Evolutionary conservation across 73 alveolate species (phyloP), one percentile per base, ranked within the genome.

Genomic region (Stentor roeselii): DNA sequence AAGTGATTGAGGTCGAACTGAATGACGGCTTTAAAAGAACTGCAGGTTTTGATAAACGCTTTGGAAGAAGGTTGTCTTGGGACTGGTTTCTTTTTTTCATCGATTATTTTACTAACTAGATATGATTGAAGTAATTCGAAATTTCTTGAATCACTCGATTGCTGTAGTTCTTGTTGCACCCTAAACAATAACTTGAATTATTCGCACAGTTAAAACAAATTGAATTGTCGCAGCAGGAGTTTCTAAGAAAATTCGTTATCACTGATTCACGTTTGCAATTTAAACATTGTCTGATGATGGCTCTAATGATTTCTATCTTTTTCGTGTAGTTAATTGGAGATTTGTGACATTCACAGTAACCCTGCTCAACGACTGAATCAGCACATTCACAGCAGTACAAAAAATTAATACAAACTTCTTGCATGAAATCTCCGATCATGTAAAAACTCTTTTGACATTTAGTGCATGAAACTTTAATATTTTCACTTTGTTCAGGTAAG

Each of bases 1-100:
- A 35, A 15, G 82, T 67, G n/a, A 32, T 67, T 67, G 82, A 67
- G 74, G 35, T 58, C 82, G 32, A 27, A 32, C 32, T 67, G n/a
- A 0, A 2, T 15, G 42, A 67, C 15, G n/a, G n/a, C n/a, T 32
- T 67, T 27, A 15, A 15, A 67, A 15, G 3, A 67, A 67, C 32
- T 67, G 38, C 32, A 14, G 39, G 80, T 15, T 67, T 67, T 67
- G 42, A 32, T 27, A 15, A 61, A 0, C 38, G 42, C 32, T 67
- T n/a, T n/a, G n/a, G n/a, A n/a, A n/a, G n/a, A n/a, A n/a, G n/a
- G n/a, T n/a, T n/a, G n/a, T n/a, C n/a, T n/a, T n/a, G n/a, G n/a
- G n/a, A n/a, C n/a, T n/a, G n/a, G n/a, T n/a, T n/a, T n/a, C n/a
- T n/a, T n/a, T n/a, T n/a, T n/a, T n/a, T n/a, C n/a, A n/a, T n/a